Percentiles rank a stretch among this genome's conserved stretches.
phyloP scores from a whole-genome alignment of 2,329 filamentous ascomycete species.

The Cylindrodendrum hubeiense region DNA sequence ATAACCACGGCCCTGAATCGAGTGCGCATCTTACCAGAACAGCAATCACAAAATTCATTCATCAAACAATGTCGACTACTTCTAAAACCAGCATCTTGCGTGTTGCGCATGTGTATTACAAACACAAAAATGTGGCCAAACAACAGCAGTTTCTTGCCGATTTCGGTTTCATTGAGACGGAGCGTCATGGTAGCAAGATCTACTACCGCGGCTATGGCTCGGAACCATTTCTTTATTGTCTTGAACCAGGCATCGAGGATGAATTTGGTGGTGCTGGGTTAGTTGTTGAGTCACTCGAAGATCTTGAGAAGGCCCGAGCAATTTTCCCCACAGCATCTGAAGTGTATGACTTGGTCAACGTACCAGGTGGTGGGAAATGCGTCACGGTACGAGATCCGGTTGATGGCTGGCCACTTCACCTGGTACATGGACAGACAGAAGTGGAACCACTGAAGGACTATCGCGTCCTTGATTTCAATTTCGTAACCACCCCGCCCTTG shows the following conservation, averaged over 20 bases:
- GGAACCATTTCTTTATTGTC: conserved; percentile 71
- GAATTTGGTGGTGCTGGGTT: conserved; percentile 70
- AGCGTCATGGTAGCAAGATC: conserved; percentile 56
- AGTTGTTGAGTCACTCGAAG: conserved; percentile 66
- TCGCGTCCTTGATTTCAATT: conserved; percentile 60
- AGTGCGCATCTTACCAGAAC: no score
- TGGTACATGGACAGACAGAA: conserved; percentile 65
- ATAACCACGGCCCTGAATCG: no score
- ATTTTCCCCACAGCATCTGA: conserved; percentile 60
- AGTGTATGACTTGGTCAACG: conserved; percentile 60
- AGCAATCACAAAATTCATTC: background rate
- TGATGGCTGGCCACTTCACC: conserved; percentile 68
- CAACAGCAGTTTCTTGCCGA: conserved; percentile 59
- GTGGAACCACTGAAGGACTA: conserved; percentile 52
- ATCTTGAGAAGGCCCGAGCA: conserved; percentile 63
- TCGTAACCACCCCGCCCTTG: conserved; percentile 28
- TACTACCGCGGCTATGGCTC: conserved; percentile 73
- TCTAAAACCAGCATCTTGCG: background rate
- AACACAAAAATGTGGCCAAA: conserved; percentile 57
- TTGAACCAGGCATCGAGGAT: conserved; percentile 59
- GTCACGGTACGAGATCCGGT: conserved; percentile 66
- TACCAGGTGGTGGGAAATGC: conserved; percentile 65
- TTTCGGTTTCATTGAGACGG: conserved; percentile 60
- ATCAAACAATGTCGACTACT: background rate
- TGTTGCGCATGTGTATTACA: conserved; percentile 61